Conservation (phyloP, 2,329 filamentous ascomycete species). For the Cryphonectria naterciae region DNA sequence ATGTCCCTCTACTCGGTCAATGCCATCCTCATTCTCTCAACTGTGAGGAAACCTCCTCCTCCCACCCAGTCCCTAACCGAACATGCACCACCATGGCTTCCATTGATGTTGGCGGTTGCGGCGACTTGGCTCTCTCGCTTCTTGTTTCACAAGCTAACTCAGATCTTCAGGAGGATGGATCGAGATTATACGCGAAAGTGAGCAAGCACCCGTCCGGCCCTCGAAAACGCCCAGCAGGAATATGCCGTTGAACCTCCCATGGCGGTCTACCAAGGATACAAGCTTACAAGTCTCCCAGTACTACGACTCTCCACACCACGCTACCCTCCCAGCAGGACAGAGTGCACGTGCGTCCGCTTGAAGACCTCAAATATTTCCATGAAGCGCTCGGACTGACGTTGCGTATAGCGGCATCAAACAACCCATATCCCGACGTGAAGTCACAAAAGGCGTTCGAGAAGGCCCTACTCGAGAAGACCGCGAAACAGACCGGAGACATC, state of each 20-base stretch:
- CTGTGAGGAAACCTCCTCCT: constrained; percentile 19
- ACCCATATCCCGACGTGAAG: constrained; percentile 86
- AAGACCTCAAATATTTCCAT: constrained; percentile 16
- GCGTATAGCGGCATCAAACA: constrained; percentile 47
- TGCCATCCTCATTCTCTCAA: constrained; percentile 57
- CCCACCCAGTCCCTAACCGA: background rate
- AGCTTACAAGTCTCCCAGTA: constrained; percentile 50
- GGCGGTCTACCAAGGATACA: background rate
- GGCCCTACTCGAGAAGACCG: constrained; percentile 91
- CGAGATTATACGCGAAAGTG: constrained; percentile 40
- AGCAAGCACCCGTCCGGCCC: constrained; percentile 61
- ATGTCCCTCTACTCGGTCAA: constrained; percentile 78
- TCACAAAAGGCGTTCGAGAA: constrained; percentile 97
- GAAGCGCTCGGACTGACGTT: constrained; percentile 20
- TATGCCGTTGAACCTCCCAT: background rate
- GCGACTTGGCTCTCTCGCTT: background rate
- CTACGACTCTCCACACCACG: constrained; percentile 68
- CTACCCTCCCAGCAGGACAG: constrained; percentile 36
- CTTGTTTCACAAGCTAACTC: background rate
- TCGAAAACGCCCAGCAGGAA: background rate
- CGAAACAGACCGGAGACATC: constrained; percentile 93
- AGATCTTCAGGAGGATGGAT: constrained; percentile 26
- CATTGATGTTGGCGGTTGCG: background rate
- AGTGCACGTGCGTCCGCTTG: constrained; percentile 33
- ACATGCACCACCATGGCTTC: background rate